Evolutionary conservation across 352 stramenopile species (phyloP), one percentile per base, ranked within the genome.

Genomic region (Phytophthora hybrid): DNA sequence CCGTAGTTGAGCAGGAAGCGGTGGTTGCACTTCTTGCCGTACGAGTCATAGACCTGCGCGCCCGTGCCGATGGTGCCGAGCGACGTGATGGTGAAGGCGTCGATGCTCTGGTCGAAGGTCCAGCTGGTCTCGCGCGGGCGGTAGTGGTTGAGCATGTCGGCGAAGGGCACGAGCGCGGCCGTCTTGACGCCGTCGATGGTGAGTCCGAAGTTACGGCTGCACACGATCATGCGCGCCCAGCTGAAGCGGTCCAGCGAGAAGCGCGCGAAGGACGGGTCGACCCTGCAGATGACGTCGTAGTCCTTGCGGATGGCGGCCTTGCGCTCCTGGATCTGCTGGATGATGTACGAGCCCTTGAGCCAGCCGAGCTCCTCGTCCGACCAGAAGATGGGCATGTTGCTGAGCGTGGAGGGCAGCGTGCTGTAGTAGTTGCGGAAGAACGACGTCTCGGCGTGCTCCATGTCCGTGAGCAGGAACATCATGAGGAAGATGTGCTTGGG

Each of bases 11-110:
- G 87, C 44, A 99, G 84, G 80, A 99, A 99, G 9, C 90, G 92
- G 82, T 99, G 98, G 87, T 99, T 99, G 85, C 98, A 99, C 82
- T 99, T 99, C 84, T 99, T 98, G 29, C 98, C 98, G 80, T 99
- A 99, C 55, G 91, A 98, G 81, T 99, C 98, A 79, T 99, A 99
- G 8, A 99, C 97, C 79, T 99, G 97, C 31, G 92, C 84, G 11
- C 93, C 91, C 0, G 79, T 68, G 37, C 80, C 80, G 66, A 96
- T 94, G 18, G 88, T 91, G 29, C 84, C 86, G 9, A 97, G 83
- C 32, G 92, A 94, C 60, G 92, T 97, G 74, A 97, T 97, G 31
- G 91, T 96, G 77, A 97, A 97, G 8, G 86, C 87, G 41, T 92
- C 82, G 23, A 95, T 85, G 46, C 82, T 86, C 66, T 94, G 83